phyloP scores from a whole-genome alignment of 345 rosid genomes.

The Citrus glauca region DNA sequence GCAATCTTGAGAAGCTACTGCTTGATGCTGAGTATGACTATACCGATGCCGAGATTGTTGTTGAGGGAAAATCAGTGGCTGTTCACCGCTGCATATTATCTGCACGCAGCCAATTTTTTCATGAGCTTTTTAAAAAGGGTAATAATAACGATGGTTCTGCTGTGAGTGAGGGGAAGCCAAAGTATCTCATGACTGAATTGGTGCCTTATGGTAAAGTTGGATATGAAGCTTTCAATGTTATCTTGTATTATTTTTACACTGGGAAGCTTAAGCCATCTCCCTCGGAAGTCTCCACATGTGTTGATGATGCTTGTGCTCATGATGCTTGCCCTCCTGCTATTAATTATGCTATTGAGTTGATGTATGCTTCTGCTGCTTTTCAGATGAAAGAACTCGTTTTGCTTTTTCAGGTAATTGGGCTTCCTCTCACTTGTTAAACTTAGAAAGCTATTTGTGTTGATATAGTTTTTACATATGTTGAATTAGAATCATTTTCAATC shows the following conservation, averaged over 20 bases:
- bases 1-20: constrained; percentile 27
- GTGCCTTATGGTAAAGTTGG: constrained; percentile 34
- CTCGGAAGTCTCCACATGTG: constrained; percentile 41
- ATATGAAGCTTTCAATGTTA: constrained; percentile 31
- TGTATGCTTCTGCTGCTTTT: constrained; percentile 43
- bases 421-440: neutral
- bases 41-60: constrained; percentile 37
- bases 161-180: constrained; percentile 26
- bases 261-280: constrained; percentile 35
- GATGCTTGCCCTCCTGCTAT: constrained; percentile 45
- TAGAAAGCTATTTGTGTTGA: neutral
- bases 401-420: constrained; percentile 39
- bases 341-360: constrained; percentile 37
- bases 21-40: constrained; percentile 14
- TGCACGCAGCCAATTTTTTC: constrained; percentile 38
- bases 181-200: constrained; percentile 26
- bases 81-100: constrained; percentile 48
- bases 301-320: constrained; percentile 34
- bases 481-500: neutral
- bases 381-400: constrained; percentile 33
- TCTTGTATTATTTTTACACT: constrained; percentile 40
- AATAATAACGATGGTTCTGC: neutral
- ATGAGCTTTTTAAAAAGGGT: constrained; percentile 25
- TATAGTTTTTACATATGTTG: neutral
- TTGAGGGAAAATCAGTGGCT: constrained; percentile 29